Conservation (phyloP, 2,329 filamentous ascomycete genomes). For the Penicillium palitans region DNA sequence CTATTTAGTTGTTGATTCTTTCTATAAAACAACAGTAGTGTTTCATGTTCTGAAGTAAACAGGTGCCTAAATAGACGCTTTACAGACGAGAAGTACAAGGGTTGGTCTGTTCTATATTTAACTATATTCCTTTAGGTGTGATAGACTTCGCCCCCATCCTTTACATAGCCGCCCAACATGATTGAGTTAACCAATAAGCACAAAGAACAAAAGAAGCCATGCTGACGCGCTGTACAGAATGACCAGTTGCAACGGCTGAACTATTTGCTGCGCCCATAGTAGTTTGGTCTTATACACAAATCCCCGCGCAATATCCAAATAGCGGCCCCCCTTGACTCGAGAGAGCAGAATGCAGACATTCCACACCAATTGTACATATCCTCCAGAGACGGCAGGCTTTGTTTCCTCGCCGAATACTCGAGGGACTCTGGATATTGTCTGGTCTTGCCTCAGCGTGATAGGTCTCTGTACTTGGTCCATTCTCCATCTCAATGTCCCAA, state of each 20-base stretch:
- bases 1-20: background rate
- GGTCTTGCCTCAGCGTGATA: too few relatives aligned
- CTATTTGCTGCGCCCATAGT: background rate
- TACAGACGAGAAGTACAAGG: background rate
- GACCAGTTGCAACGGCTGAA: background rate
- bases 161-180: background rate
- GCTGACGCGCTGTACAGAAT: background rate
- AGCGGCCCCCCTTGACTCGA: background rate
- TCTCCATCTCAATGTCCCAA: too few relatives aligned
- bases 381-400: conserved; percentile 1
- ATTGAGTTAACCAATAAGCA: background rate
- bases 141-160: background rate
- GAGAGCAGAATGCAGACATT: background rate
- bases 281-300: background rate
- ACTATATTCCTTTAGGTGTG: background rate
- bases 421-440: too few relatives aligned
- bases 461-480: too few relatives aligned
- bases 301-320: background rate
- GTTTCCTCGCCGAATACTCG: too few relatives aligned
- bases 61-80: background rate
- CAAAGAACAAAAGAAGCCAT: background rate
- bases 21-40: background rate
- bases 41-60: background rate
- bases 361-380: background rate
- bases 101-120: background rate